Base-by-base conservation (phyloP, 176 grass and related monocot species). In the Zizania latifolia region DNA sequence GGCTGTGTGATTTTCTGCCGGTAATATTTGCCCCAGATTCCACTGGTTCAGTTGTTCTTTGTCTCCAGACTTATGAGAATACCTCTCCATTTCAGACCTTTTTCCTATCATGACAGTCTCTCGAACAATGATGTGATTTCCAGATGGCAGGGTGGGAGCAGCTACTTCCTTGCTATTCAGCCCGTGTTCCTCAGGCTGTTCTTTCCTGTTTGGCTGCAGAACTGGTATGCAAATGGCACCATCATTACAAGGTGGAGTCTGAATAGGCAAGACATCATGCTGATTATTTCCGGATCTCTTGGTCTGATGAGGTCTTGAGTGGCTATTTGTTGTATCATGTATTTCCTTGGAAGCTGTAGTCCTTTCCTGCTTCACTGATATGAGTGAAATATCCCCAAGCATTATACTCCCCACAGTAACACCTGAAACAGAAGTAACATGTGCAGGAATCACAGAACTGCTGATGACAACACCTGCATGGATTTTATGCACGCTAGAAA, bases 51-150 rank as follows among this genome's bases (percentile, higher is more conserved):
- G 78, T 28, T 74, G 41, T 23, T 86, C 85, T 86, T 80, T 85
- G 35, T 55, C 68, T 48, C 65, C 75, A 62, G 78, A 86, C 40
- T 96, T 83, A 31, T 83, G 75, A 54, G 82, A 50, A 77, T 94
- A 81, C 38, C 82, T 46, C 54, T 87, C 78, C 34, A 83, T 90
- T 69, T 87, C 78, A 73, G 64, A 77, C 75, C 78, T 87, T 69
- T 89, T 77, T 81, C 27, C 40, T 77, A 38, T 50, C 2, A 8
- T 74, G 32, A 56, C 53, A 83, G 71, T 62, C n/a, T 70, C 62
- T 6, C 13, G 29, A 81, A 26, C 65, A 44, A 50, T 59, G 19
- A 12, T 83, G 55, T 62, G 57, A 82, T 74, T 82, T 64, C 45
- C 58, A 72, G 32, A 68, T 82, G 81, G 41, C 43, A 59, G 37